Evolutionary conservation across 2,329 filamentous ascomycete species (phyloP).

Genomic region (Diaporthe batatas): DNA sequence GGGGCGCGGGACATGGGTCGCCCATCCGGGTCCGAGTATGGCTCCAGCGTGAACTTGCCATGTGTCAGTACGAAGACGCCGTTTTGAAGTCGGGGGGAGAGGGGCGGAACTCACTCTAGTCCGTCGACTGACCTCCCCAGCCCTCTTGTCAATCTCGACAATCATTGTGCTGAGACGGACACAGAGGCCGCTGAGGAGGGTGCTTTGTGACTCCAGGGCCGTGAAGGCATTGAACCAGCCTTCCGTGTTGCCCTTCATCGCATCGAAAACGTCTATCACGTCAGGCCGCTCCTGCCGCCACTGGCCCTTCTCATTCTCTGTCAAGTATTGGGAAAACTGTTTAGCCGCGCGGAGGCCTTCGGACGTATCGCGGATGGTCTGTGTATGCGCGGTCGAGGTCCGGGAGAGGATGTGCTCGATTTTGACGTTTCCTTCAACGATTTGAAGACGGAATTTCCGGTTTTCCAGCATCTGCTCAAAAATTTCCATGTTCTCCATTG

Average conservation of each 20-base stretch:
- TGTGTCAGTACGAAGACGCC: constrained; percentile 38
- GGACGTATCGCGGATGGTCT: constrained; percentile 82
- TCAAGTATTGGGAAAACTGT: constrained; percentile 82
- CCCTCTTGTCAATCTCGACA: constrained; percentile 87
- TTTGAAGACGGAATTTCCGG: constrained; percentile 82
- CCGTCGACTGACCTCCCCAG: constrained; percentile 84
- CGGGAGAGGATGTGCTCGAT: constrained; percentile 91
- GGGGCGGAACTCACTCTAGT: constrained; percentile 71
- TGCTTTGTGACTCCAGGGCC: constrained; percentile 79
- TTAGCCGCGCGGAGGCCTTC: constrained; percentile 82
- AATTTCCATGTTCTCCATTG: constrained; percentile 83
- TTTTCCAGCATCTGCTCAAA: constrained; percentile 93
- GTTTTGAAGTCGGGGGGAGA: constrained; percentile 34
- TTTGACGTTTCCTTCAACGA: constrained; percentile 88
- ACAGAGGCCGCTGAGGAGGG: constrained; percentile 77
- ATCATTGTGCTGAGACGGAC: constrained; percentile 82
- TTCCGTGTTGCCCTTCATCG: constrained; percentile 93
- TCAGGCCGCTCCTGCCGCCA: constrained; percentile 73
- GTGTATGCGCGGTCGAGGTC: constrained; percentile 81
- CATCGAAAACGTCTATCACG: constrained; percentile 80
- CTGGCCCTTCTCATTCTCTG: constrained; percentile 71
- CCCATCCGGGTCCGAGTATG: constrained; percentile 37
- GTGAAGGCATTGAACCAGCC: constrained; percentile 88
- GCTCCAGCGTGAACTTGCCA: constrained; percentile 40
- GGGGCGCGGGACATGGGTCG: constrained; percentile 36